Base-by-base conservation (phyloP, 2,329 filamentous ascomycete species). In the Colletotrichum ledebouriae region DNA sequence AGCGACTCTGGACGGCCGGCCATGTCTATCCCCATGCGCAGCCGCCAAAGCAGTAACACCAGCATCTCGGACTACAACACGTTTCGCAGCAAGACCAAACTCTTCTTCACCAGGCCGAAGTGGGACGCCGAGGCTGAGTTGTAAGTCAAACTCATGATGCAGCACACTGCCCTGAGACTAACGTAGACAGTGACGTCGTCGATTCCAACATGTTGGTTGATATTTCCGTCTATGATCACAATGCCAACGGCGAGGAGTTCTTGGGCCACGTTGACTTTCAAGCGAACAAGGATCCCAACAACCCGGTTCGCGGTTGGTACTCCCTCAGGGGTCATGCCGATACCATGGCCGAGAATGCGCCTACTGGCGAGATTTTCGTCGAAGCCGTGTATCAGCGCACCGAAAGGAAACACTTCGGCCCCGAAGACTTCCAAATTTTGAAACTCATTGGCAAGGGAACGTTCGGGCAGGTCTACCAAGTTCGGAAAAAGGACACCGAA, bases 361-460 rank as follows among this genome's bases (percentile, higher is more conserved):
- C 89, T 17, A 92, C 95, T 1, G 96, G 96, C 59, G 95, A 99
- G 76, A 92, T 99, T 58, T 93, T 93, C 73, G 88, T 99, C 52
- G 91, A 94, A 73, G 91, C 97, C 66, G 86, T 88, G 20, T 99
- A 96, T 78, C 93, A 97, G 75, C 90, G 91, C 76, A 91, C 91
- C 1, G 94, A 97, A 71, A 95, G 93, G 84, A 97, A 91, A 79
- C 93, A 96, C 71, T 97, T 95, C 75, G 96, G 96, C 2, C 96
- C 96, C 2, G 94, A 94, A 73, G 96, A 99, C 78, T 99, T 99
- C 79, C 91, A 97, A 74, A 97, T 99, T 59, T 83, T 99, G 70
- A 96, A 97, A 78, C 88, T 99, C 64, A 98, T 99, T 72, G 96
- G 96, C 71, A 98, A 98, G 81, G 96, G 96, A 62, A 99, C 96